A percentile compares a stretch with the other conserved stretches of the same genome.
These are phyloP conservation scores for Crucibulum laeve DNA, from an alignment of 768 basidiomycete species.

Conservation along the genomic window DNA sequence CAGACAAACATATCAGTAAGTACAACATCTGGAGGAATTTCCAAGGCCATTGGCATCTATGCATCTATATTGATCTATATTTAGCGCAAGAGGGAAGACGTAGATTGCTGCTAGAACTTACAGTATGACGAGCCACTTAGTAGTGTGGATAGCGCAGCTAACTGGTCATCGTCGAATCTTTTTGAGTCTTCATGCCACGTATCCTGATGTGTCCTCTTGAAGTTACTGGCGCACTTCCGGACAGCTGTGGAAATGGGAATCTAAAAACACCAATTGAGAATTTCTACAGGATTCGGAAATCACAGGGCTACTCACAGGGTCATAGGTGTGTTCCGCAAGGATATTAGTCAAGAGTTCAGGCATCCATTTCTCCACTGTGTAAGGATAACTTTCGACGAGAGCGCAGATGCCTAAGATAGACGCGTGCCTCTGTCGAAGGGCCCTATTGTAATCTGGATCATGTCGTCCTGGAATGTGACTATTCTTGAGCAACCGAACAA, in stretches of 20 bases:
- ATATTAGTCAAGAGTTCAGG: slow-evolving; percentile 77
- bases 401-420: slow-evolving; percentile 94
- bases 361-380: slow-evolving; percentile 94
- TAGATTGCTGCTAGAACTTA: slow-evolving; percentile 25
- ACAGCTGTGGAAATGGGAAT: slow-evolving; percentile 85
- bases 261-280: slow-evolving; percentile 23
- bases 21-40: too few relatives aligned
- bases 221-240: slow-evolving; percentile 72
- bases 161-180: slow-evolving; percentile 82
- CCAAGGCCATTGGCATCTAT: slow-evolving; percentile 5
- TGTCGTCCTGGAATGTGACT: slow-evolving; percentile 62
- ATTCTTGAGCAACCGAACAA: slow-evolving; percentile 67
- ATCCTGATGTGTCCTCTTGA: slow-evolving; percentile 81
- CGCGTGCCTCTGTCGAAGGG: slow-evolving; percentile 78
- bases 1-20: too few relatives aligned
- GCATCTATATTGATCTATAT: slow-evolving; percentile 15
- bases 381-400: slow-evolving; percentile 90
- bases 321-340: slow-evolving; percentile 79
- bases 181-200: slow-evolving; percentile 89
- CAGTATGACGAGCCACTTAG: slow-evolving; percentile 85
- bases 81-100: neutral
- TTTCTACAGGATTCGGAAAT: slow-evolving; percentile 9
- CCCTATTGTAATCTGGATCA: slow-evolving; percentile 61
- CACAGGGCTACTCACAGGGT: slow-evolving; percentile 50
- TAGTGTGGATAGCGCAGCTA: slow-evolving; percentile 76